These are phyloP conservation scores for Apostasia shenzhenica DNA, from an alignment of 106 monocot species.

Conservation along the genomic window DNA sequence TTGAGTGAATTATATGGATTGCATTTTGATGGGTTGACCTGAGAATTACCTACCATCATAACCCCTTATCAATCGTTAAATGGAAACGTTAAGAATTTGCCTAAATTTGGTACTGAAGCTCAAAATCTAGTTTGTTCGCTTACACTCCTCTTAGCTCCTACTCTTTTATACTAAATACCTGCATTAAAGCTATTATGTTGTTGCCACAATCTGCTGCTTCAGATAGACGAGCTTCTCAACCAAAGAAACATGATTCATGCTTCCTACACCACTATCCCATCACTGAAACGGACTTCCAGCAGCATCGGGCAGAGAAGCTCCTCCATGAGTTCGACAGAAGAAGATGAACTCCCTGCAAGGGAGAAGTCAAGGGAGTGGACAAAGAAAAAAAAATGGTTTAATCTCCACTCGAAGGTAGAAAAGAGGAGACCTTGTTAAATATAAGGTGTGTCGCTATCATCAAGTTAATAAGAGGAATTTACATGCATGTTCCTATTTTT, in stretches of 20 bases:
- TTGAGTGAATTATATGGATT: no score
- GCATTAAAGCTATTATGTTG: no score
- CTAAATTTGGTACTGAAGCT: no score
- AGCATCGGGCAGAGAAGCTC: constrained; percentile 35
- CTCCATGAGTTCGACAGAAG: constrained; percentile 26
- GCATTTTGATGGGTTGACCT: no score
- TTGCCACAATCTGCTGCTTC: neutral
- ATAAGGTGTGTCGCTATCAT: neutral
- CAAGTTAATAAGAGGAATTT: no score
- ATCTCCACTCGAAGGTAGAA: constrained; percentile 57
- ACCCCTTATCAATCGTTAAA: no score
- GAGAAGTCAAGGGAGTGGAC: constrained; percentile 45
- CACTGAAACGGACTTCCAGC: constrained; percentile 56
- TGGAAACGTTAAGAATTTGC: no score
- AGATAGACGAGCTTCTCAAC: constrained; percentile 90
- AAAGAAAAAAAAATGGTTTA: constrained; percentile 85
- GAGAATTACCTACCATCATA: no score
- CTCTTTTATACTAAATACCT: no score
- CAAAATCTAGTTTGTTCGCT: no score
- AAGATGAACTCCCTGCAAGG: constrained; percentile 23
- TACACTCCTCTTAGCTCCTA: no score
- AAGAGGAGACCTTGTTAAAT: constrained; percentile 69
- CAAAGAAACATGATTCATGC: constrained; percentile 73
- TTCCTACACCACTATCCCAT: constrained; percentile 56
- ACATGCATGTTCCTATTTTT: no score